These are phyloP conservation scores for Boletus mariae DNA, from an alignment of 1,284 basidiomycete genomes.

Conservation along the genomic window DNA sequence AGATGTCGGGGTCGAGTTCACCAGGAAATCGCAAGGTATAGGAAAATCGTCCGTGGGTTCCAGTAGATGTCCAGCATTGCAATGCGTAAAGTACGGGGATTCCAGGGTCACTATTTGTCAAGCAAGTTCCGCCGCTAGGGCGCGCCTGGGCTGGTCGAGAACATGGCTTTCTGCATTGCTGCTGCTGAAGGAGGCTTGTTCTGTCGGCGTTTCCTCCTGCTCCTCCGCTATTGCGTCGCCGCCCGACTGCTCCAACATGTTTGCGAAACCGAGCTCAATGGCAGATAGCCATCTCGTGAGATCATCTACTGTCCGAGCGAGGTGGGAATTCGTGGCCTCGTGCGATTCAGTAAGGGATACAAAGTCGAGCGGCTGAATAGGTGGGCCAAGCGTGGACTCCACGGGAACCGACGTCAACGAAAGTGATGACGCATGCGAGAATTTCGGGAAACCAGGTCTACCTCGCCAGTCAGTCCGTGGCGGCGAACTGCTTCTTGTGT, in stretches of 20 bases:
- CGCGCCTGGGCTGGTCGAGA: constrained; percentile 12
- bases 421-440: constrained; percentile 27
- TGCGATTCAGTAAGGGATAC: constrained; percentile 51
- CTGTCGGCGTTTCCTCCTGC: constrained; percentile 40
- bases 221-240: constrained; percentile 58
- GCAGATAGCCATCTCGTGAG: constrained; percentile 78
- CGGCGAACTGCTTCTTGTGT: constrained; percentile 41
- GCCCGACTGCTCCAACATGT: constrained; percentile 53
- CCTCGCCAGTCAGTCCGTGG: constrained; percentile 32
- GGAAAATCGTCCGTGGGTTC: constrained; percentile 12
- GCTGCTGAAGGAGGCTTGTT: constrained; percentile 18
- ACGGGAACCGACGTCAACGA: constrained; percentile 33
- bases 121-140: constrained; percentile 16
- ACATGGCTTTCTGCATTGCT: constrained; percentile 10
- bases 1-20: constrained; percentile 12
- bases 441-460: constrained; percentile 23
- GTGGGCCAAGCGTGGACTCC: constrained; percentile 35
- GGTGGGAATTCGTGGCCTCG: constrained; percentile 66
- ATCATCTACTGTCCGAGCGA: constrained; percentile 76
- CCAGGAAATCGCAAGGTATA: constrained; percentile 15
- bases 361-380: constrained; percentile 69
- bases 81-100: constrained; percentile 5
- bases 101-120: constrained; percentile 9
- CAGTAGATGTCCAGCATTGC: constrained; percentile 22
- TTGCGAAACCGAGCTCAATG: constrained; percentile 68